Evolutionary conservation across 1,139 yeast species (phyloP).

Genomic region (Geotrichum europaeum): DNA sequence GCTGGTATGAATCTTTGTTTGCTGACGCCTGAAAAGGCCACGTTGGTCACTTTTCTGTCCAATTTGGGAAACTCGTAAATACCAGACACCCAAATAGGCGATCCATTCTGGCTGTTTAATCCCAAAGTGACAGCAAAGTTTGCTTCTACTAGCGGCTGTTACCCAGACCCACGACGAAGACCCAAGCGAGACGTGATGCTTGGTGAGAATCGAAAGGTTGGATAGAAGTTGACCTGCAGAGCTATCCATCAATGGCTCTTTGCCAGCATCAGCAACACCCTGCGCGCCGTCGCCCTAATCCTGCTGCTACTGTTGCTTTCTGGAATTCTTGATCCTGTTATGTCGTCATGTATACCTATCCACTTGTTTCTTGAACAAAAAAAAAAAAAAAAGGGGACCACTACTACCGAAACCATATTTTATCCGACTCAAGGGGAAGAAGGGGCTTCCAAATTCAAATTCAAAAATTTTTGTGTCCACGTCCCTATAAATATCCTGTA

Average conservation of each 20-base stretch:
- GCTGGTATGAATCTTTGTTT: neutral
- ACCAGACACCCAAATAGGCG: neutral
- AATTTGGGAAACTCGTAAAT: neutral
- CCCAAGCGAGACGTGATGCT: neutral
- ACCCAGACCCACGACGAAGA: neutral
- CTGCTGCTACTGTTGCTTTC: neutral
- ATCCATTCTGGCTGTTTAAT: neutral
- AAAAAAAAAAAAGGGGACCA: neutral
- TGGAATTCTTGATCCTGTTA: neutral
- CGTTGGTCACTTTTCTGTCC: neutral
- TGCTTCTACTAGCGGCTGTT: neutral
- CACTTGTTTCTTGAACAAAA: neutral
- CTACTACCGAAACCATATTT: neutral
- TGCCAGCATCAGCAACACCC: neutral
- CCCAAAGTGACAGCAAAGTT: neutral
- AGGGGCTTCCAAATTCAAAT: neutral
- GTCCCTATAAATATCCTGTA: neutral
- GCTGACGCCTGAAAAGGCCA: neutral
- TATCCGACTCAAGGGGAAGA: neutral
- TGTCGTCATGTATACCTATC: neutral
- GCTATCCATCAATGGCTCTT: neutral
- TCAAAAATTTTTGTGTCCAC: neutral
- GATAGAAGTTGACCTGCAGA: neutral
- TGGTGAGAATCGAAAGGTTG: neutral
- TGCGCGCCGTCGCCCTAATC: neutral